A percentile compares a stretch with the other conserved stretches of the same genome.
Conservation (phyloP, 2,329 filamentous ascomycete species). For the Penicillium paneum region DNA sequence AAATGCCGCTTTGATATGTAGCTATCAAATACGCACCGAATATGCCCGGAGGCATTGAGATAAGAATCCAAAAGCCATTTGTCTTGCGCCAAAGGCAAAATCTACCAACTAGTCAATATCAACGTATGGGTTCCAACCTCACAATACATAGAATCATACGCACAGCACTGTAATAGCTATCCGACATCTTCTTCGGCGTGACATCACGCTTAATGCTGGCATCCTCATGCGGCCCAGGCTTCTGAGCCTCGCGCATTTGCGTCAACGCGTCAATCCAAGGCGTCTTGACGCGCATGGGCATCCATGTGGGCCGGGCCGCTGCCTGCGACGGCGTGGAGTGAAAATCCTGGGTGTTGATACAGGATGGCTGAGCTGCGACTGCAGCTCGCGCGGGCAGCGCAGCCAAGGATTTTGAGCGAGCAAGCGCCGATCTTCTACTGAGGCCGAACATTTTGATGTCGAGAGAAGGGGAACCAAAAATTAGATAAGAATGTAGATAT, state of each 20-base stretch:
- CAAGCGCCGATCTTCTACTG: constrained; percentile 20
- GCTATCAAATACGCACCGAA: constrained; percentile 48
- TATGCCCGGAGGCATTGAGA: constrained; percentile 71
- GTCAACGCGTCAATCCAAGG: constrained; percentile 66
- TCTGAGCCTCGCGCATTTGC: constrained; percentile 48
- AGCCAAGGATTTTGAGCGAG: constrained; percentile 21
- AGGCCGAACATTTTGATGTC: constrained; percentile 15
- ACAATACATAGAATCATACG: constrained; percentile 24
- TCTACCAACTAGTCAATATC: constrained; percentile 40
- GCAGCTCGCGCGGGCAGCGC: constrained; percentile 12
- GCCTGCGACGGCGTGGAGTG: constrained; percentile 28
- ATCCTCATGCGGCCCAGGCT: constrained; percentile 19
- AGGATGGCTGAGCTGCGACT: constrained; percentile 10
- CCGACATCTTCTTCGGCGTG: constrained; percentile 65
- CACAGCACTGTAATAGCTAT: constrained; percentile 67
- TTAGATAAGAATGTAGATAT: constrained; percentile 1
- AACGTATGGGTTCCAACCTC: not conserved
- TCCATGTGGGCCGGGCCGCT: constrained; percentile 40
- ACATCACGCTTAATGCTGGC: constrained; percentile 52
- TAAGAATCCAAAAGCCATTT: constrained; percentile 76
- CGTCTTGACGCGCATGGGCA: constrained; percentile 59
- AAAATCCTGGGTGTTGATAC: constrained; percentile 21
- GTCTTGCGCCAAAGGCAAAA: constrained; percentile 67
- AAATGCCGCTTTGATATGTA: constrained; percentile 11
- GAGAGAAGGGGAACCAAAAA: not conserved